Evolutionary conservation across 805 yeast species (phyloP).

Genomic region (Pichia cephalocereana): DNA sequence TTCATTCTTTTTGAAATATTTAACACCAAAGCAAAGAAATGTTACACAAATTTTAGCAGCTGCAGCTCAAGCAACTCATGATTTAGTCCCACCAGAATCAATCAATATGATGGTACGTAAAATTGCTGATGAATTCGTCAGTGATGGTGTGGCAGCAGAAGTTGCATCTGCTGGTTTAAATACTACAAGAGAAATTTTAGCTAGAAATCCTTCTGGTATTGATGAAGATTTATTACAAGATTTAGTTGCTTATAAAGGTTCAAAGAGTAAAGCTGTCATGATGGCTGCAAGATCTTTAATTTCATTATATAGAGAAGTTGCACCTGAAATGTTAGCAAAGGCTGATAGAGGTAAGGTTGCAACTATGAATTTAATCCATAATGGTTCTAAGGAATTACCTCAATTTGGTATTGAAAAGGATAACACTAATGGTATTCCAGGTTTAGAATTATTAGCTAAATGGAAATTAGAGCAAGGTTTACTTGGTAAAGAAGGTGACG

Average conservation of each 20-base stretch:
- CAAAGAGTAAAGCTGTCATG: slow-evolving; percentile 88
- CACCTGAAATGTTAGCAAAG: slow-evolving; percentile 87
- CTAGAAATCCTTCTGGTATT: slow-evolving; percentile 93
- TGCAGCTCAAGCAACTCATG: slow-evolving; percentile 93
- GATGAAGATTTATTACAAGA: slow-evolving; percentile 85
- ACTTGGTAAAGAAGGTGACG: slow-evolving; percentile 44
- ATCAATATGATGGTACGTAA: slow-evolving; percentile 74
- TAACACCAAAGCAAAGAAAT: slow-evolving; percentile 89
- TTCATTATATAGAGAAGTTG: slow-evolving; percentile 82
- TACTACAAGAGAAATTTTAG: slow-evolving; percentile 84
- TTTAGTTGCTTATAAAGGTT: slow-evolving; percentile 80
- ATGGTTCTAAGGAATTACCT: slow-evolving; percentile 39
- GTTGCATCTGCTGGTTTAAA: slow-evolving; percentile 98
- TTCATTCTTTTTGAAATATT: slow-evolving; percentile 77
- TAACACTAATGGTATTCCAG: slow-evolving; percentile 70
- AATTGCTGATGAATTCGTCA: slow-evolving; percentile 93
- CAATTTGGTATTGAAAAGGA: slow-evolving; percentile 68
- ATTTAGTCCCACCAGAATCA: slow-evolving; percentile 93
- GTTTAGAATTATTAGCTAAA: slow-evolving; percentile 78
- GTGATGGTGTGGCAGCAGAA: slow-evolving; percentile 97
- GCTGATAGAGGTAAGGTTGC: slow-evolving; percentile 94
- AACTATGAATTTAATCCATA: slow-evolving; percentile 66
- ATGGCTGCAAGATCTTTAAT: slow-evolving; percentile 90
- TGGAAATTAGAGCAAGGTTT: slow-evolving; percentile 66
- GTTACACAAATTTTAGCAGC: slow-evolving; percentile 98